Percentiles rank a stretch among this genome's conserved stretches.
These are phyloP conservation scores for Cucurbitaria berberidis DNA, from an alignment of 2,329 filamentous ascomycete species.

Conservation along the genomic window DNA sequence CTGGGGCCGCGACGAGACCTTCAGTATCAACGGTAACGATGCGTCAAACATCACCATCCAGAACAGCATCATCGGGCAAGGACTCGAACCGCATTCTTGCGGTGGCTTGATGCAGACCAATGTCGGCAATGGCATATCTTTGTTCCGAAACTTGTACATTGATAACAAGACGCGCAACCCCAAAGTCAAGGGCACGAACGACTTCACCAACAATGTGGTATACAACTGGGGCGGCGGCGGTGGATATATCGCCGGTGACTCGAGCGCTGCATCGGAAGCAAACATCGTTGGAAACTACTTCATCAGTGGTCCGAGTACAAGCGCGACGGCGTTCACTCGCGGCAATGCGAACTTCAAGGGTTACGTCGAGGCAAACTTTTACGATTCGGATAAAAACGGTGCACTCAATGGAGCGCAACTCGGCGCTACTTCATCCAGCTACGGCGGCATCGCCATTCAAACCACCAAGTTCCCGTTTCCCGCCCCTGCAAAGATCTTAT, in stretches of 20 bases:
- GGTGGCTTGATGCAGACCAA: conserved; percentile 59
- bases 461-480: conserved; percentile 53
- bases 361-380: conserved; percentile 61
- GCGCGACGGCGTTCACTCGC: conserved; percentile 59
- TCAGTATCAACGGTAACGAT: conserved; percentile 57
- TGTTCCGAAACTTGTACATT: conserved; percentile 63
- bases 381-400: conserved; percentile 59
- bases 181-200: conserved; percentile 63
- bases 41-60: conserved; percentile 58
- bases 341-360: conserved; percentile 62
- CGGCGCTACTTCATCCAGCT: conserved; percentile 52
- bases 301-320: conserved; percentile 60
- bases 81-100: conserved; percentile 61
- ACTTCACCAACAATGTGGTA: conserved; percentile 59
- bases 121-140: conserved; percentile 54
- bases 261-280: conserved; percentile 54
- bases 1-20: conserved; percentile 64
- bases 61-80: conserved; percentile 61
- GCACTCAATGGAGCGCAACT: conserved; percentile 56
- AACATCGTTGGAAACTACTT: conserved; percentile 66
- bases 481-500: conserved; percentile 49
- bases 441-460: conserved; percentile 56
- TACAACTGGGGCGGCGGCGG: conserved; percentile 64
- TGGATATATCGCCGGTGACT: conserved; percentile 62
- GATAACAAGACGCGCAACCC: conserved; percentile 65